Evolutionary conservation across 768 basidiomycete genomes (phyloP), one percentile per base, ranked within the genome.

Genomic region (Mycena maculata): DNA sequence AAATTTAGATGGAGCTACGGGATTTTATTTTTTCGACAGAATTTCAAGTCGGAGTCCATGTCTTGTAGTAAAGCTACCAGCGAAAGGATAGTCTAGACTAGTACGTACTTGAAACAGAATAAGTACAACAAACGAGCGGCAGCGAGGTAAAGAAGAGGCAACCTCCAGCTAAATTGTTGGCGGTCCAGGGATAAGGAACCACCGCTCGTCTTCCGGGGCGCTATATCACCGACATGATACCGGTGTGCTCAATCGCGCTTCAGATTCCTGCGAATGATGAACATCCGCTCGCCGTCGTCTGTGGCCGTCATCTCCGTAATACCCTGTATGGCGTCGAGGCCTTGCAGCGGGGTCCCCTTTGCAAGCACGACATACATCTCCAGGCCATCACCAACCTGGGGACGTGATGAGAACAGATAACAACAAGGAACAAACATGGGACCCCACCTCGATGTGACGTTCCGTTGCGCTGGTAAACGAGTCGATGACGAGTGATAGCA

Each of bases 391-490:
- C 97, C 97, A 69, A 99, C 96, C 93, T 94, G 72, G 44, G 38
- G 25, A 41, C 11, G 52, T 47, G 20, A 52, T 62, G 42, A 60
- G 61, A 44, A 47, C 36, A 11, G 15, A 58, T 5, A 45, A 33
- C 13, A 36, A 38, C 12, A 23, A 31, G 23, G 44, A 48, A 55
- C 16, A 54, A 67, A 68, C 25, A 30, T 3, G 58, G 64, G 70
- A 36, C 74, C 84, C 67, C 67, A 93, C 93, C 88, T 99, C 96
- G 76, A 99, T 99, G 80, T 99, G 97, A 70, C 98, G 90, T 82
- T 99, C 98, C 16, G 98, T 99, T 28, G 98, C 98, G 71, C 94
- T 89, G 28, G 96, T 97, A 80, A 99, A 99, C 11, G 95, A 94
- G 82, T 99, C 97, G 67, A 95, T 92, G 73, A 98, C 94, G 76